Conservation (phyloP, 1,284 basidiomycete genomes). For the Psilocybe mexicana region DNA sequence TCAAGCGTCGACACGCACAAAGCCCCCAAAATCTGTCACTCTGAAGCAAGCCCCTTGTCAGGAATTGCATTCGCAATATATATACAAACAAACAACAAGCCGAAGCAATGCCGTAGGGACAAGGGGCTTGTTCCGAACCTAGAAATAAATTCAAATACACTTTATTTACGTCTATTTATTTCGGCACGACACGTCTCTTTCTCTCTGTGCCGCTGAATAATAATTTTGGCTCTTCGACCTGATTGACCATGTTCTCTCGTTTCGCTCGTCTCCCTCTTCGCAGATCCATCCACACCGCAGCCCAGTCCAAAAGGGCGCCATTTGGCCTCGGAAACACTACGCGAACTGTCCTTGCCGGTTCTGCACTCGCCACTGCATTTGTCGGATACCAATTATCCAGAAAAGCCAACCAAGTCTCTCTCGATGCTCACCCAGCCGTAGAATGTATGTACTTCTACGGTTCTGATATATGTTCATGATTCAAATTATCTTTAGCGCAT, state of each 20-base stretch:
- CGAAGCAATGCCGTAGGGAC: too few relatives aligned
- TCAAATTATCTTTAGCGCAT: neutral
- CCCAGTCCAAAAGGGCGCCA: constrained; percentile 21
- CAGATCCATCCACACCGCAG: constrained; percentile 47
- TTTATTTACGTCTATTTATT: constrained; percentile 22
- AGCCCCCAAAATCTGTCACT: too few relatives aligned
- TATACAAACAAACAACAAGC: too few relatives aligned
- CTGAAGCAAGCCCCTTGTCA: too few relatives aligned
- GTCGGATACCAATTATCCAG: constrained; percentile 43
- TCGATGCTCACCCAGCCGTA: constrained; percentile 37
- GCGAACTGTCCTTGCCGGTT: constrained; percentile 40
- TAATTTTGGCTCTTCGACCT: constrained; percentile 6
- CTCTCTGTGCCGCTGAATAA: constrained; percentile 9
- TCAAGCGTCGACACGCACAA: too few relatives aligned
- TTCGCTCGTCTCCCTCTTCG: constrained; percentile 44
- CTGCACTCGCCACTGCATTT: constrained; percentile 47
- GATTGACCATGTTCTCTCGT: constrained; percentile 38
- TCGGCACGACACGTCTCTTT: constrained; percentile 3
- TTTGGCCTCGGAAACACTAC: constrained; percentile 15
- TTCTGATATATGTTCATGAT: neutral
- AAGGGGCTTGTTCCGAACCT: too few relatives aligned
- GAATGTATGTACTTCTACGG: constrained; percentile 22
- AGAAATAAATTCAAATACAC: neutral
- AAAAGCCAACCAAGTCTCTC: constrained; percentile 42
- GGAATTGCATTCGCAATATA: too few relatives aligned